A percentile compares a stretch with the other conserved stretches of the same genome.
phyloP scores from a whole-genome alignment of 2,329 filamentous ascomycete species.

The Blastomyces emzantsi region DNA sequence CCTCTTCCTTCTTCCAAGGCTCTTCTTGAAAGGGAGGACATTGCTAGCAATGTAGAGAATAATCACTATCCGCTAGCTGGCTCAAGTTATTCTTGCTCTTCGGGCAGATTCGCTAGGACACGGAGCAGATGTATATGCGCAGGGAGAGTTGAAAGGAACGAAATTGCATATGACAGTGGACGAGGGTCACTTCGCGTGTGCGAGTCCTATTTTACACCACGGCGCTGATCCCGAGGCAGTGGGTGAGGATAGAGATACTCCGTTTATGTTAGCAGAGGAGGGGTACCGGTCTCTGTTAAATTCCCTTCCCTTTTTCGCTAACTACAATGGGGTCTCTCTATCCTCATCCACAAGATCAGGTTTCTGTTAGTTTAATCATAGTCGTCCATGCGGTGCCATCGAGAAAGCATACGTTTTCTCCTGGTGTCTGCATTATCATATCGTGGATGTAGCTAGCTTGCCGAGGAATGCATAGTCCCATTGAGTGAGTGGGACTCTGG shows the following conservation, averaged over 20 bases:
- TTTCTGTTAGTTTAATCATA: no score
- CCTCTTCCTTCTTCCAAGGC: neutral
- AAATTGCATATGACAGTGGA: neutral
- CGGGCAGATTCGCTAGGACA: neutral
- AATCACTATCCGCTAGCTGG: neutral
- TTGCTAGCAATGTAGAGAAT: neutral
- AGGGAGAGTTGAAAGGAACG: neutral
- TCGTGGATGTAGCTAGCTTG: neutral
- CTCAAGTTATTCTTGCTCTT: neutral
- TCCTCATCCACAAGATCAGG: no score
- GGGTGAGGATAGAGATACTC: neutral
- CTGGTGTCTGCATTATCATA: neutral
- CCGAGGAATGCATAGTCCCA: no score
- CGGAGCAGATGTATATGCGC: neutral
- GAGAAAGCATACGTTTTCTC: neutral
- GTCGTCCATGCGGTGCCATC: neutral
- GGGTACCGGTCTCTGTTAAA: neutral
- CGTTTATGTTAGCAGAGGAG: neutral
- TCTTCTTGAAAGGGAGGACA: neutral
- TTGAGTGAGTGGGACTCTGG: no score
- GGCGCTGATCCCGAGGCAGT: neutral
- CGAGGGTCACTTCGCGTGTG: neutral
- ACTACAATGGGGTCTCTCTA: no score
- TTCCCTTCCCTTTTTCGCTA: no score
- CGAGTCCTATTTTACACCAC: neutral